Evolutionary conservation across 176 grass and related monocot species (phyloP).

Genomic region (Carex myosuroides): DNA sequence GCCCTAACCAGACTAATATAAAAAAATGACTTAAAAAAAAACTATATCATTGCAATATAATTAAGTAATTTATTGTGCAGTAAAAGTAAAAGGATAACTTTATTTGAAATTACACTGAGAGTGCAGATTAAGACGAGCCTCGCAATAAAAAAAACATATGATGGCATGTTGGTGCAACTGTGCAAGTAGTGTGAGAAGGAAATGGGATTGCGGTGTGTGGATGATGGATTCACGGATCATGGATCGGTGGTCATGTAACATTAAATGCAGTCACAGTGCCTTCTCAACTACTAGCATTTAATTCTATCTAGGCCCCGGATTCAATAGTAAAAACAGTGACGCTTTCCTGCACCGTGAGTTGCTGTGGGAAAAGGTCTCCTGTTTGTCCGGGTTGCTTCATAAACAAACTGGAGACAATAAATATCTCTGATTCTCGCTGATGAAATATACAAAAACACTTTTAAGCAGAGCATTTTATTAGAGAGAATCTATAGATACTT

Average conservation of each 20-base stretch:
- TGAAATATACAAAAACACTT: neutral
- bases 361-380: neutral
- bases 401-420: neutral
- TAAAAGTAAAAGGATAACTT: neutral
- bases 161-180: neutral
- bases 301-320: neutral
- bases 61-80: neutral
- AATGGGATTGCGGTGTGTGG: neutral
- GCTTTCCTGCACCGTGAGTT: neutral
- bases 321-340: neutral
- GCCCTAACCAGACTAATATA: too few species aligned
- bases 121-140: neutral
- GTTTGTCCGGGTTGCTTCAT: neutral
- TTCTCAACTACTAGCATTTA: neutral
- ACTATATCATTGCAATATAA: neutral
- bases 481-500: too few species aligned
- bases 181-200: neutral
- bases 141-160: neutral
- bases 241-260: neutral
- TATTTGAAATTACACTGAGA: too few species aligned
- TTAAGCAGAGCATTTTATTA: neutral
- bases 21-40: too few species aligned
- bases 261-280: neutral
- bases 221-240: neutral
- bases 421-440: neutral